Conservation (phyloP, 129 eudicot genomes). For the Pseudognaphalium luteoalbum region DNA sequence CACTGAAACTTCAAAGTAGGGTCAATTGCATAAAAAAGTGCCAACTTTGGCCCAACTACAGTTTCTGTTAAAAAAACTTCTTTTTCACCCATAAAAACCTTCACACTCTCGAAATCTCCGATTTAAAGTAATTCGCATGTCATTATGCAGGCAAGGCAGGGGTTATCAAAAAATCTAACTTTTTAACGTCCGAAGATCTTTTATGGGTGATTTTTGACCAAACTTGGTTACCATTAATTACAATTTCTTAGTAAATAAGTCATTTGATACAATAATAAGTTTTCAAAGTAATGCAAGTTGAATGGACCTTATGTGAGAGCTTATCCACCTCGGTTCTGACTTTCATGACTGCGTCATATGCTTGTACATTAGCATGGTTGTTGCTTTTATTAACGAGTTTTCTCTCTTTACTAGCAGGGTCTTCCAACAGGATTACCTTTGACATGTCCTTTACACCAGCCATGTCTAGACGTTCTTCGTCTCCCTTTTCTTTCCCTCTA, state of each 20-base stretch:
- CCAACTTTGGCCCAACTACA: background rate
- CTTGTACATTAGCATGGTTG: conserved; percentile 22
- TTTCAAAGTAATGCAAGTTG: background rate
- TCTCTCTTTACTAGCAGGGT: conserved; percentile 66
- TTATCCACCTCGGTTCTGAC: conserved; percentile 55
- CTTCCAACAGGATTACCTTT: conserved; percentile 61
- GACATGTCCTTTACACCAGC: conserved; percentile 65
- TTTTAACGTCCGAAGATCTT: background rate
- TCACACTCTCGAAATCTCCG: background rate
- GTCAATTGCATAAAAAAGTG: background rate
- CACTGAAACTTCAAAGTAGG: background rate
- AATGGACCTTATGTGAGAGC: conserved; percentile 52
- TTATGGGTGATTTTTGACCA: background rate
- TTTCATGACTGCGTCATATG: conserved; percentile 43
- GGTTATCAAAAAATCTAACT: background rate
- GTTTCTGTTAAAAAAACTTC: background rate
- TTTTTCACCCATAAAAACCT: background rate
- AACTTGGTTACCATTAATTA: background rate
- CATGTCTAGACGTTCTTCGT: conserved; percentile 50
- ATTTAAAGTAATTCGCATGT: background rate
- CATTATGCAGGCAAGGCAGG: background rate
- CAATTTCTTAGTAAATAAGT: no score
- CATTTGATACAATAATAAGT: background rate
- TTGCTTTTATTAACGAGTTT: conserved; percentile 41
- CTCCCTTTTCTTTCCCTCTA: conserved; percentile 63